These are phyloP conservation scores for Caloboletus firmus DNA, from an alignment of 1,284 basidiomycete genomes.

Conservation along the genomic window DNA sequence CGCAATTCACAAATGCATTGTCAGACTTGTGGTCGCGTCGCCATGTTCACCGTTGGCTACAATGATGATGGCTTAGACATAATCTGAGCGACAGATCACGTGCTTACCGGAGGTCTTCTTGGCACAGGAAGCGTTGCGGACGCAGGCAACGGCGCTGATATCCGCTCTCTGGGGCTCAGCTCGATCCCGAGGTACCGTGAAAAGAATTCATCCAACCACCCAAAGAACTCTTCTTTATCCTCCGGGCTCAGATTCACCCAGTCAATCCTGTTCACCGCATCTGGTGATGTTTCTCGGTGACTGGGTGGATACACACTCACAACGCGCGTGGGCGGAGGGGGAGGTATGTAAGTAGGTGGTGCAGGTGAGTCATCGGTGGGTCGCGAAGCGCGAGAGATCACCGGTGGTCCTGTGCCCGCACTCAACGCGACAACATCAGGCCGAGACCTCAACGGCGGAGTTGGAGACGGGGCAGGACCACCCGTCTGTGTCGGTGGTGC, in stretches of 20 bases:
- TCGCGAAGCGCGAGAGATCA: slow-evolving; percentile 5
- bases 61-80: slow-evolving; percentile 1
- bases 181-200: slow-evolving; percentile 39
- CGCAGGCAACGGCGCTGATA: neutral
- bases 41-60: slow-evolving; percentile 22
- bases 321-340: slow-evolving; percentile 18
- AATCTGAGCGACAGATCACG: neutral
- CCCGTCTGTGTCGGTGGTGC: slow-evolving; percentile 14
- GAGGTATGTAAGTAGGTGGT: neutral
- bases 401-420: slow-evolving; percentile 2
- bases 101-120: slow-evolving; percentile 16
- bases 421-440: slow-evolving; percentile 7
- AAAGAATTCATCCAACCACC: slow-evolving; percentile 79
- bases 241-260: slow-evolving; percentile 64
- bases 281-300: slow-evolving; percentile 5
- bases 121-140: neutral
- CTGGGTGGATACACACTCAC: slow-evolving; percentile 27
- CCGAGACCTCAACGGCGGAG: slow-evolving; percentile 17
- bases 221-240: slow-evolving; percentile 73
- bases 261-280: slow-evolving; percentile 44
- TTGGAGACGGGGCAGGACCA: slow-evolving; percentile 22
- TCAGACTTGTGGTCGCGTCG: slow-evolving; percentile 23
- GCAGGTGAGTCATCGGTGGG: neutral
- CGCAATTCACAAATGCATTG: neutral
- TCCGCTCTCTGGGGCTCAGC: slow-evolving; percentile 14